phyloP scores from a whole-genome alignment of 2,329 filamentous ascomycete genomes.

The Exutisphaerella laricina region DNA sequence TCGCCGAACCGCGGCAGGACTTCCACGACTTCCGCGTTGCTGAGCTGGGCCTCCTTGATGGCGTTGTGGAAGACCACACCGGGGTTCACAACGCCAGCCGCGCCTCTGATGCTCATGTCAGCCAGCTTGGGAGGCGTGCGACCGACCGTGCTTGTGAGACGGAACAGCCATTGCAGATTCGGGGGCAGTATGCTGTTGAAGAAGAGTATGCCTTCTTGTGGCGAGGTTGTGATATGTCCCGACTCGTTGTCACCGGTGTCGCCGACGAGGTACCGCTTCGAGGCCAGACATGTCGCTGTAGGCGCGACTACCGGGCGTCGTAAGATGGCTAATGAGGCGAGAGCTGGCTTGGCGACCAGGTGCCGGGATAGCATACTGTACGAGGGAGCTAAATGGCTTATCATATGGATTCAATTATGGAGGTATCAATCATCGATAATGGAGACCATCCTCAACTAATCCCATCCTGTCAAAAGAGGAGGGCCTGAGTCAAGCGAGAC shows the following conservation, averaged over 20 bases:
- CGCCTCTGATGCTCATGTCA: conserved; percentile 12
- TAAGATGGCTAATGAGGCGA: neutral
- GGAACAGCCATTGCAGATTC: conserved; percentile 60
- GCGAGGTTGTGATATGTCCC: conserved; percentile 71
- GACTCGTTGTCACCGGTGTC: conserved; percentile 50
- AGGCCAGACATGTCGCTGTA: conserved; percentile 2
- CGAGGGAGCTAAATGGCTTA: no score
- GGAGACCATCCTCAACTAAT: no score
- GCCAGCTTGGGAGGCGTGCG: conserved; percentile 9
- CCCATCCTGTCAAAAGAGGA: no score
- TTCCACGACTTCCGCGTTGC: conserved; percentile 63
- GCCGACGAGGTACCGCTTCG: conserved; percentile 15
- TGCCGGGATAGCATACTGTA: neutral
- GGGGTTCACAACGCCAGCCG: conserved; percentile 49
- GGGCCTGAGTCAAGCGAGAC: no score
- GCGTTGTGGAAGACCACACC: conserved; percentile 47
- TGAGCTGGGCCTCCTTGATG: conserved; percentile 24
- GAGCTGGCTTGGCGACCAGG: neutral
- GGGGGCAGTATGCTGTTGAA: conserved; percentile 89
- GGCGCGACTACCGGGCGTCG: neutral
- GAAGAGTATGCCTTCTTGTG: conserved; percentile 80
- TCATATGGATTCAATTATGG: no score
- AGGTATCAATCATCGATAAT: no score
- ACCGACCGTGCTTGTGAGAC: conserved; percentile 45
- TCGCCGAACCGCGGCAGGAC: conserved; percentile 82